Evolutionary conservation across 495 filamentous ascomycete species (phyloP).

Genomic region (Xylaria telfairii): DNA sequence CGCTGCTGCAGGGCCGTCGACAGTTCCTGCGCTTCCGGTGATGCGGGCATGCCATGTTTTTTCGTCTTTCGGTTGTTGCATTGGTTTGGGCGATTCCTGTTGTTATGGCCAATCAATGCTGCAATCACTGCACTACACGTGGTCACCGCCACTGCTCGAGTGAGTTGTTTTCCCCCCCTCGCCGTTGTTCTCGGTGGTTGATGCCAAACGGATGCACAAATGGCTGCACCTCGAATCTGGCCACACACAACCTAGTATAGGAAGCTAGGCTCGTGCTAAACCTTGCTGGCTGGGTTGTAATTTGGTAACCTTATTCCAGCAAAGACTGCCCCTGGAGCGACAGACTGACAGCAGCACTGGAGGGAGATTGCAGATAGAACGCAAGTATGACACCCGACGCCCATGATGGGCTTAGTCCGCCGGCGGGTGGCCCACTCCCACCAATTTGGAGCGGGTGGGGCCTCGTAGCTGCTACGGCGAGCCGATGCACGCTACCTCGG

Average conservation of each 20-base stretch:
- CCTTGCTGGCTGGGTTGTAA: constrained; percentile 11
- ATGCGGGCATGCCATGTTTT: constrained; percentile 4
- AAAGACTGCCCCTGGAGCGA: not conserved
- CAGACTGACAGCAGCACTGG: no score
- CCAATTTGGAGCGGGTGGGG: constrained; percentile 22
- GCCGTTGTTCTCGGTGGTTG: not conserved
- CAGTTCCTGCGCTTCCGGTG: constrained; percentile 23
- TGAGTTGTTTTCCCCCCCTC: constrained; percentile 22
- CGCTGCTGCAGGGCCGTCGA: constrained; percentile 2
- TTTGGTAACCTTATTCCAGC: constrained; percentile 3
- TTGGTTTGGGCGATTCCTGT: constrained; percentile 1
- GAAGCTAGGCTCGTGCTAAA: not conserved
- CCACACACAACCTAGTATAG: no score
- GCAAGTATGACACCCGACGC: constrained; percentile 26
- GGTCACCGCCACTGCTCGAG: constrained; percentile 15
- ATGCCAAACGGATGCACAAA: not conserved
- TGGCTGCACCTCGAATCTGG: not conserved
- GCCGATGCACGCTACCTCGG: constrained; percentile 15
- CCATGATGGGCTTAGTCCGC: constrained; percentile 23
- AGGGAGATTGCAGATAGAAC: constrained; percentile 12
- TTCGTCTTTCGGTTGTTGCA: not conserved
- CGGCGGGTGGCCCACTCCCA: constrained; percentile 15
- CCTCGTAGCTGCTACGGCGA: not conserved
- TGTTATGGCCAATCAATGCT: constrained; percentile 21
- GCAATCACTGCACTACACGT: constrained; percentile 28